Percentiles rank a stretch among this genome's conserved stretches.
These are phyloP conservation scores for Phytophthora idaei DNA, from an alignment of 352 stramenopile species.

Conservation along the genomic window DNA sequence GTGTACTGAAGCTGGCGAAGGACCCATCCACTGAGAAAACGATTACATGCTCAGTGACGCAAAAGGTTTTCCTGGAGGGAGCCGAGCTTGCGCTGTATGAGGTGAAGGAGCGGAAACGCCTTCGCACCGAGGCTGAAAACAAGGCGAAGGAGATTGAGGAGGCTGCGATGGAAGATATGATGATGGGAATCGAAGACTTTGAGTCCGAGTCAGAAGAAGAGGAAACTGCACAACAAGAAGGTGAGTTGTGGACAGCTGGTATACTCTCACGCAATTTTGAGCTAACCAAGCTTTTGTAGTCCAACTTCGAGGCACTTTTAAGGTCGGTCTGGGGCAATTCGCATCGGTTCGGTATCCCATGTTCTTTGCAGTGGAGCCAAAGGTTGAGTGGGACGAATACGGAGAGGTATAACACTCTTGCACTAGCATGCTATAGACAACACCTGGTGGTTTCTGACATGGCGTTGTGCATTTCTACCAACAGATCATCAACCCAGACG, in stretches of 20 bases:
- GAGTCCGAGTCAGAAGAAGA: constrained; percentile 87
- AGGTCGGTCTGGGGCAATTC: constrained; percentile 86
- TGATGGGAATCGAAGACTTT: constrained; percentile 92
- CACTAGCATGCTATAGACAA: background rate
- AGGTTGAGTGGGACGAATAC: constrained; percentile 91
- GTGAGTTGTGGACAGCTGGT: constrained; percentile 23
- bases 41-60: constrained; percentile 67
- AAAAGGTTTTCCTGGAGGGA: constrained; percentile 82
- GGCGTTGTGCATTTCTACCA: background rate
- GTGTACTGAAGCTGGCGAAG: constrained; percentile 65
- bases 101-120: constrained; percentile 83
- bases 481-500: constrained; percentile 82
- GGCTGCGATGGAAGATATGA: constrained; percentile 91
- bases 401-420: constrained; percentile 56
- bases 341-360: constrained; percentile 86
- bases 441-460: background rate
- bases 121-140: constrained; percentile 85
- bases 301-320: constrained; percentile 86
- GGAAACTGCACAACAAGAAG: constrained; percentile 59
- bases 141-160: constrained; percentile 91
- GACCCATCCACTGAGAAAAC: constrained; percentile 50
- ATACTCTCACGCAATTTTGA: background rate
- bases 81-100: constrained; percentile 86
- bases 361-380: constrained; percentile 87
- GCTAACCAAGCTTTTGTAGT: constrained; percentile 35